Conservation (phyloP, 2,329 filamentous ascomycete genomes). For the Talaromyces atroroseus region DNA sequence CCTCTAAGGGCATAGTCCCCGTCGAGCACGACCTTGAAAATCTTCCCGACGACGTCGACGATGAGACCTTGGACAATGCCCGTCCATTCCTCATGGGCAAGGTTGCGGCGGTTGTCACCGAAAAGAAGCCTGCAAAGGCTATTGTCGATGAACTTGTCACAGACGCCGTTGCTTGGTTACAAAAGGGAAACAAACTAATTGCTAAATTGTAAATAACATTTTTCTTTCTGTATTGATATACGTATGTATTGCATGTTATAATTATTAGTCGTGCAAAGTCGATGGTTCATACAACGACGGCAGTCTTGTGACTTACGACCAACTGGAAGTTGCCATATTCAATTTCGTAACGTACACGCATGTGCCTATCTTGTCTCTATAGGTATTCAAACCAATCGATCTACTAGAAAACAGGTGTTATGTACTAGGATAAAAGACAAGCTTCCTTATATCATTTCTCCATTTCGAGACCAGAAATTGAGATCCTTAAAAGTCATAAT, state of each 20-base stretch:
- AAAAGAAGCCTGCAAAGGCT: constrained; percentile 82
- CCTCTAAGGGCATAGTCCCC: constrained; percentile 80
- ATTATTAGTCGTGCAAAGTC: background rate
- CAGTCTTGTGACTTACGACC: background rate
- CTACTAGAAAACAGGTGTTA: no score
- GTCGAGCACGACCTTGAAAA: constrained; percentile 93
- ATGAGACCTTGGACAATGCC: constrained; percentile 87
- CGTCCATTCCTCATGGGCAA: constrained; percentile 95
- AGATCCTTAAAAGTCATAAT: background rate
- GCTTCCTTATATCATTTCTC: background rate
- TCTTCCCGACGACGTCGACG: constrained; percentile 64
- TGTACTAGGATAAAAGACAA: no score
- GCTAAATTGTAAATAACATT: constrained; percentile 58
- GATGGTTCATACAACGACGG: no score
- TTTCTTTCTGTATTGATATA: constrained; percentile 14
- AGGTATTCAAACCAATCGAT: no score
- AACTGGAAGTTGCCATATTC: no score
- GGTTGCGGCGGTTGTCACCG: constrained; percentile 86
- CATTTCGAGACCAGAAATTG: background rate
- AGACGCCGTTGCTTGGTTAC: constrained; percentile 68
- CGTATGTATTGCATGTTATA: background rate
- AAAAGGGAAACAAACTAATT: constrained; percentile 61
- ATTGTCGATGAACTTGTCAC: constrained; percentile 91
- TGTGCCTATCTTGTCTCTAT: no score
- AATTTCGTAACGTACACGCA: no score